Percentiles rank a stretch among this genome's conserved stretches.
These are phyloP conservation scores for Quercus tomentella DNA, from an alignment of 331 rosid species.

Conservation along the genomic window DNA sequence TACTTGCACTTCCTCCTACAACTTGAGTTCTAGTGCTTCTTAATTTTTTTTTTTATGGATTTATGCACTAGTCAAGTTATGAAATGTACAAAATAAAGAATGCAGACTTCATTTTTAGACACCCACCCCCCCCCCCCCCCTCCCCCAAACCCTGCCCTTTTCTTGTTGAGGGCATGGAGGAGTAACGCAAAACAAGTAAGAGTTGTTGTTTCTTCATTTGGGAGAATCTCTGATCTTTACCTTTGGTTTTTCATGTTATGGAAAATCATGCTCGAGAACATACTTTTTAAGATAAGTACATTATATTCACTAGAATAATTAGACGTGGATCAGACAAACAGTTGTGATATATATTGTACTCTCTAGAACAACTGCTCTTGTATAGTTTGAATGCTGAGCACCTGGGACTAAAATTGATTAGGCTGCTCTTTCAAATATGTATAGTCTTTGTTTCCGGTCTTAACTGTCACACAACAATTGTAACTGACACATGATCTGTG, in stretches of 20 bases:
- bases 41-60: neutral
- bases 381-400: neutral
- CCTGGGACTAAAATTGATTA: neutral
- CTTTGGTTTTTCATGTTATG: neutral
- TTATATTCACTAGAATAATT: neutral
- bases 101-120: neutral
- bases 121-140: neutral
- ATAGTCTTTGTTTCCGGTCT: conserved; percentile 6
- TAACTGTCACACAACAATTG: neutral
- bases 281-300: neutral
- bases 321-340: neutral
- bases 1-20: neutral
- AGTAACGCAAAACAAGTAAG: neutral
- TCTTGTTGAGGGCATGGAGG: too few relatives aligned
- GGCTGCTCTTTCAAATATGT: neutral
- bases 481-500: conserved; percentile 15
- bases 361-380: neutral
- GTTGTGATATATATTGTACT: neutral
- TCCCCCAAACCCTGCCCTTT: too few relatives aligned
- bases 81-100: neutral
- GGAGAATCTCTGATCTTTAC: neutral
- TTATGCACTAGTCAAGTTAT: neutral
- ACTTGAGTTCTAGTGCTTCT: neutral
- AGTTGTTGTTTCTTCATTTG: neutral
- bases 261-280: neutral